These are phyloP conservation scores for Lodderomyces theae DNA, from an alignment of 1,139 yeast species.

Conservation along the genomic window DNA sequence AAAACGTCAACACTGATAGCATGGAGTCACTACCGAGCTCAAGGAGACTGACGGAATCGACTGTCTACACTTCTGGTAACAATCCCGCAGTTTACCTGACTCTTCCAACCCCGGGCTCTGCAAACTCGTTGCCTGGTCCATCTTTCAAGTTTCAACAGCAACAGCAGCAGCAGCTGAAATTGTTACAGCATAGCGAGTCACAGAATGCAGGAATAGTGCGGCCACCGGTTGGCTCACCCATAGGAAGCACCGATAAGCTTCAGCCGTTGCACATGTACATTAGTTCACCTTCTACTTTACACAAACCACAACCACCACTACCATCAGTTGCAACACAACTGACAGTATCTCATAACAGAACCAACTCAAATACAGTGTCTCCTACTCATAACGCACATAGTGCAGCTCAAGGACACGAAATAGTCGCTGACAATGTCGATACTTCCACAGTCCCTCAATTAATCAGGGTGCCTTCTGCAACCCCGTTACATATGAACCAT, in stretches of 20 bases:
- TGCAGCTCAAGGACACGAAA: background rate
- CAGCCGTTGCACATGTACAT: slow-evolving; percentile 1
- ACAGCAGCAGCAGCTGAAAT: background rate
- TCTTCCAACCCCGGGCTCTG: slow-evolving; percentile 3
- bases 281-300: background rate
- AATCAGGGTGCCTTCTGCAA: background rate
- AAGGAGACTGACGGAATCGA: slow-evolving; percentile 21
- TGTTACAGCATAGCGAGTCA: background rate
- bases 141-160: slow-evolving; percentile 2
- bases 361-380: background rate
- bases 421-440: background rate
- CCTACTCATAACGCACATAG: background rate
- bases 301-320: slow-evolving; percentile 1
- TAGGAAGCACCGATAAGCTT: background rate
- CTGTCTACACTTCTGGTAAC: slow-evolving; percentile 8
- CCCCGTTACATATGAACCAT: background rate
- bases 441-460: background rate
- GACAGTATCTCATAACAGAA: background rate
- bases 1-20: slow-evolving; percentile 3
- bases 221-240: slow-evolving; percentile 1
- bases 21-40: slow-evolving; percentile 12
- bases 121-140: slow-evolving; percentile 1
- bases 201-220: background rate
- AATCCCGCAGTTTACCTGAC: background rate
- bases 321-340: background rate